A percentile compares a stretch with the other conserved stretches of the same genome.
phyloP scores from a whole-genome alignment of 495 filamentous ascomycete species.

The Penicillium riverlandense region DNA sequence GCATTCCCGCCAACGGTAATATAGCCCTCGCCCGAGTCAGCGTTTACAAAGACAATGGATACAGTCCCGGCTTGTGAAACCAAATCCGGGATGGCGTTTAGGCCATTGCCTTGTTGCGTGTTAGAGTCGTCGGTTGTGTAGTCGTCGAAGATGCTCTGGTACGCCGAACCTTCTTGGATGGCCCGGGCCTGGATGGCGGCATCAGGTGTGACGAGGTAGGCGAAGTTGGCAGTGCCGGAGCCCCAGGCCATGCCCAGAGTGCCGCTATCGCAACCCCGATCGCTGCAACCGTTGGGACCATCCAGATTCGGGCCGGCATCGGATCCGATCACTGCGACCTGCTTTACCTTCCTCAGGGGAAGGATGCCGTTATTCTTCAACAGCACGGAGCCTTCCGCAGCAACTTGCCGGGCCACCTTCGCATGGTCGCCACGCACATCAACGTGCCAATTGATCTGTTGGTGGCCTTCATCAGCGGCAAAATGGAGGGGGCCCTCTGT shows the following conservation, averaged over 20 bases:
- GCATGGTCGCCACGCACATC: conserved; percentile 76
- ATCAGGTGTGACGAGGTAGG: conserved; percentile 84
- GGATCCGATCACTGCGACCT: conserved; percentile 73
- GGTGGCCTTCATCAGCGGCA: conserved; percentile 50
- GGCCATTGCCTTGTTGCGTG: too few relatives aligned
- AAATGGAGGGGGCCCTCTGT: conserved; percentile 65
- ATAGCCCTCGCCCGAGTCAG: conserved; percentile 81
- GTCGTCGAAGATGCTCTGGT: conserved; percentile 56
- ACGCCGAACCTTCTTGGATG: conserved; percentile 34
- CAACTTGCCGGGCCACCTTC: conserved; percentile 63
- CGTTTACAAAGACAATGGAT: conserved; percentile 83
- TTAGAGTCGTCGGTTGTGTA: too few relatives aligned
- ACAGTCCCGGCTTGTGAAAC: conserved; percentile 51
- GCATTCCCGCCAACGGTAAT: conserved; percentile 76
- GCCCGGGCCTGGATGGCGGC: conserved; percentile 76
- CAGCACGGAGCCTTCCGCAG: conserved; percentile 73
- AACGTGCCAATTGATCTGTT: conserved; percentile 74
- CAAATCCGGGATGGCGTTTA: conserved; percentile 63
- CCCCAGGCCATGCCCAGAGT: conserved; percentile 95
- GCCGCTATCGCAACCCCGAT: conserved; percentile 79
- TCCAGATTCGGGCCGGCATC: conserved; percentile 71
- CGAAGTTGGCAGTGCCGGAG: conserved; percentile 81
- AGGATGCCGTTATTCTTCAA: conserved; percentile 79
- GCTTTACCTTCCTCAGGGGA: conserved; percentile 68
- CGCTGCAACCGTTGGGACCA: conserved; percentile 77